A percentile compares a stretch with the other conserved stretches of the same genome.
Evolutionary conservation across 192 early-diverging fungal genomes (phyloP).

Genomic region (Entomortierella beljakovae): DNA sequence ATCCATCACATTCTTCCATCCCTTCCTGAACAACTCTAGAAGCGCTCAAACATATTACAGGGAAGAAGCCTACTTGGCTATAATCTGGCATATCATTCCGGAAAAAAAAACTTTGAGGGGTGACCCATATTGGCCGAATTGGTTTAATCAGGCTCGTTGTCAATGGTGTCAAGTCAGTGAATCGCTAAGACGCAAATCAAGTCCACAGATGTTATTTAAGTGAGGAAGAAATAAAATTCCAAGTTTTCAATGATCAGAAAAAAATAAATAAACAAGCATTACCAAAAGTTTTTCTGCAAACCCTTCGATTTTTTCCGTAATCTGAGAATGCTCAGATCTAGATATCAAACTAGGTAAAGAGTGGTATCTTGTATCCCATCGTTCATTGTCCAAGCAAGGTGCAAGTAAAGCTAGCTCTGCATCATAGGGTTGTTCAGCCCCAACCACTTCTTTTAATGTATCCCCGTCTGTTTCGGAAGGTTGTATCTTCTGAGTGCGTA

Average conservation of each 20-base stretch:
- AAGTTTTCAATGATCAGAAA: neutral
- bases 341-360: conserved; percentile 72
- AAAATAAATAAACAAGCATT: neutral
- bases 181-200: too few relatives aligned
- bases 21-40: conserved; percentile 69
- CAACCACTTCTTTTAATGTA: too few relatives aligned
- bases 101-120: conserved; percentile 66
- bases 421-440: too few relatives aligned
- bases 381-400: conserved; percentile 16
- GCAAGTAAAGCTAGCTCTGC: neutral
- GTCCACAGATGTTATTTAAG: neutral
- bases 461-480: neutral
- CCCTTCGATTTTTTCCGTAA: conserved; percentile 61
- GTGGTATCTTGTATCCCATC: conserved; percentile 73
- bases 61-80: conserved; percentile 66
- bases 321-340: conserved; percentile 79
- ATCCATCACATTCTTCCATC: conserved; percentile 62
- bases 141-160: conserved; percentile 65
- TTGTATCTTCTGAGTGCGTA: neutral
- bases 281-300: conserved; percentile 72
- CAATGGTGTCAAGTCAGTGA: conserved; percentile 56
- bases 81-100: conserved; percentile 60
- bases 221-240: too few relatives aligned
- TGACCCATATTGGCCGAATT: conserved; percentile 87
- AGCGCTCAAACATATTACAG: conserved; percentile 83